Percentiles rank a stretch among this genome's conserved stretches.
Evolutionary conservation across 2,329 filamentous ascomycete species (phyloP).

Genomic region (Penicillium sp.): DNA sequence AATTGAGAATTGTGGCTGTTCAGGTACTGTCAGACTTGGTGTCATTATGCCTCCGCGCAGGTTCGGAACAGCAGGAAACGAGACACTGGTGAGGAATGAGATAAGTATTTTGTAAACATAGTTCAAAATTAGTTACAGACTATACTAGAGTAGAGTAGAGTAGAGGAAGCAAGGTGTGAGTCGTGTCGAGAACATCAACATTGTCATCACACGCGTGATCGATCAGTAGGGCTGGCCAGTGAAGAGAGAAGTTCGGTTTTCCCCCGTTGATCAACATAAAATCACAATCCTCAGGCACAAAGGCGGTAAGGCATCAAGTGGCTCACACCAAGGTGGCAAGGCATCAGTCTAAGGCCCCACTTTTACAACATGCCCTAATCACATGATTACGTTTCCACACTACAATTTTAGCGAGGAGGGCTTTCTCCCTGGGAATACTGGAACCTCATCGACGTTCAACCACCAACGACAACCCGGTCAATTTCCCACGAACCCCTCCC

Average conservation of each 20-base stretch:
- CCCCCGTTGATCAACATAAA: background rate
- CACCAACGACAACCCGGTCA: constrained; percentile 40
- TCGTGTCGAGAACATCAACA: too few species aligned
- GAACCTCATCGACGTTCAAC: constrained; percentile 39
- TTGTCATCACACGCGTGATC: background rate
- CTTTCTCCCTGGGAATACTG: constrained; percentile 35
- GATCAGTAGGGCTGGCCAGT: background rate
- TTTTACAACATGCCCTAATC: constrained; percentile 30
- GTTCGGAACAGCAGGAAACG: background rate
- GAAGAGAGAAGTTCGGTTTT: background rate
- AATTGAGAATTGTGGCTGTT: constrained; percentile 6
- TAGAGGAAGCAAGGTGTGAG: too few species aligned
- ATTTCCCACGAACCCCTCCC: constrained; percentile 39
- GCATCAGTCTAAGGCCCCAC: constrained; percentile 22
- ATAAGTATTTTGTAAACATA: background rate
- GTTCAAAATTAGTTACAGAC: too few species aligned
- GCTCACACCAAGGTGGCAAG: constrained; percentile 13
- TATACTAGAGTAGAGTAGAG: too few species aligned
- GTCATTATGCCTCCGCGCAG: background rate
- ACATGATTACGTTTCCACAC: constrained; percentile 22
- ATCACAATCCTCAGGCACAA: background rate
- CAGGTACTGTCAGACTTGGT: constrained; percentile 6
- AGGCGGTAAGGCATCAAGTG: constrained; percentile 23
- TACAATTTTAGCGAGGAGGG: constrained; percentile 43
- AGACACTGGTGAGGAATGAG: background rate